phyloP scores from a whole-genome alignment of 257 asterid species.

The Lavandula angustifolia region DNA sequence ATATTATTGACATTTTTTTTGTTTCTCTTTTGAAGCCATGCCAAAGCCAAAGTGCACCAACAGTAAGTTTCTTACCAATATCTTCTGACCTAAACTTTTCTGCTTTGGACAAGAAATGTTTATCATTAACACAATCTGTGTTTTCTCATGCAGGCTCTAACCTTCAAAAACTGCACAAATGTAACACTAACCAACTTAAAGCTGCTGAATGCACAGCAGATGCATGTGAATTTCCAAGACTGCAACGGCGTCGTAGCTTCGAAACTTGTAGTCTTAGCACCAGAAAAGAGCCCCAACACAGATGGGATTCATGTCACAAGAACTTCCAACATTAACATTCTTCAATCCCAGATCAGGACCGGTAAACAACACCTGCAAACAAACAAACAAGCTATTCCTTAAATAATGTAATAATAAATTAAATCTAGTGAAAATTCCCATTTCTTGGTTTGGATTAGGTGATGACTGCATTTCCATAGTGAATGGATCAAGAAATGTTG shows the following conservation, averaged over 20 bases:
- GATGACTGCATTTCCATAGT: slow-evolving; percentile 93
- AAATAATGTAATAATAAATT: neutral
- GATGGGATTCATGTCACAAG: slow-evolving; percentile 67
- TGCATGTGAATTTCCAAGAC: slow-evolving; percentile 56
- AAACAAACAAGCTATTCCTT: neutral
- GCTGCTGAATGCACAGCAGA: slow-evolving; percentile 72
- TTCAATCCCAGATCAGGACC: slow-evolving; percentile 45
- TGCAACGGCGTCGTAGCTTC: slow-evolving; percentile 47
- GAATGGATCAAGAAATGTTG: slow-evolving; percentile 61
- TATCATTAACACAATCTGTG: neutral
- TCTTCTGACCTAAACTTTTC: neutral
- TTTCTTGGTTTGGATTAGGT: slow-evolving; percentile 44
- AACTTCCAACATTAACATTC: slow-evolving; percentile 42
- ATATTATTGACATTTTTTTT: slow-evolving; percentile 20
- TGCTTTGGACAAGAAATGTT: neutral
- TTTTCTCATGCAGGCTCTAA: slow-evolving; percentile 56
- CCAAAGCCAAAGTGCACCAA: slow-evolving; percentile 55
- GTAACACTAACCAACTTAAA: slow-evolving; percentile 49
- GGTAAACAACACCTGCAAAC: slow-evolving; percentile 40
- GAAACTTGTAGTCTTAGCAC: slow-evolving; percentile 44
- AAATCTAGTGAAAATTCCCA: neutral
- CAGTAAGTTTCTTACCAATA: slow-evolving; percentile 36
- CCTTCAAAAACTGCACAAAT: slow-evolving; percentile 62
- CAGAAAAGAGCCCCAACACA: slow-evolving; percentile 61
- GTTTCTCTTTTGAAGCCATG: slow-evolving; percentile 45